Evolutionary conservation across 768 basidiomycete species (phyloP).

Genomic region (Russula foetens): DNA sequence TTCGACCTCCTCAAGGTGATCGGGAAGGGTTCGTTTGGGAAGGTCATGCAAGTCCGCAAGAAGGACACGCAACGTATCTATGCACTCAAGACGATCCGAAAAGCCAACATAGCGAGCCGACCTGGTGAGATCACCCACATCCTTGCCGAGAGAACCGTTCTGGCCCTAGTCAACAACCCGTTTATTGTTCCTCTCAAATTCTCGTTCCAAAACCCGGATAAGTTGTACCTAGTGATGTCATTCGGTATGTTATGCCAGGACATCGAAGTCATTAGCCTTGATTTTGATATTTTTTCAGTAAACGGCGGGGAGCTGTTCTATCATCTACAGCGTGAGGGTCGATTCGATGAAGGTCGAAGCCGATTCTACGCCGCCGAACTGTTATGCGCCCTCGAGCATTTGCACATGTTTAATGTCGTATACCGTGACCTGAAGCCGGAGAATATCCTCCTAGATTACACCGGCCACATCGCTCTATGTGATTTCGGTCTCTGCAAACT

Average conservation of each 20-base stretch:
- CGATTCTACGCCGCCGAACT: conserved; percentile 98
- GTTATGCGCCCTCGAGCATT: conserved; percentile 87
- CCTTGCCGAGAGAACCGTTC: conserved; percentile 91
- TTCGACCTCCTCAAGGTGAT: conserved; percentile 98
- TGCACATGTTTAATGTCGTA: conserved; percentile 97
- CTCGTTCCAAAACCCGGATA: conserved; percentile 97
- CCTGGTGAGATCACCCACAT: conserved; percentile 98
- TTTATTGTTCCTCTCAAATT: conserved; percentile 99
- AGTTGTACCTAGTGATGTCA: conserved; percentile 95
- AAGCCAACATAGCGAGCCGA: conserved; percentile 93
- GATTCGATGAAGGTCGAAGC: conserved; percentile 89
- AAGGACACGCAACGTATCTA: conserved; percentile 98
- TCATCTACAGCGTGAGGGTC: conserved; percentile 92
- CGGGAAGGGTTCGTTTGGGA: conserved; percentile 95
- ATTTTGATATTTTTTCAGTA: conserved; percentile 37
- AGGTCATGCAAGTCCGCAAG: conserved; percentile 99
- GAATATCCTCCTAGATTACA: conserved; percentile 95
- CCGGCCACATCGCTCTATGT: conserved; percentile 95
- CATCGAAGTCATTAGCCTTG: background rate
- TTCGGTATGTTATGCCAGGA: conserved; percentile 50
- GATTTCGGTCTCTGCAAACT: conserved; percentile 96
- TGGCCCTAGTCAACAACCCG: conserved; percentile 95
- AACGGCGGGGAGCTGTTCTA: conserved; percentile 98
- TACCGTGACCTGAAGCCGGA: conserved; percentile 98
- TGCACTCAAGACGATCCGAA: conserved; percentile 95